Percentiles rank a stretch among this genome's conserved stretches.
Conservation (phyloP, 306 rosid genomes). For the Begonia peltatifolia region DNA sequence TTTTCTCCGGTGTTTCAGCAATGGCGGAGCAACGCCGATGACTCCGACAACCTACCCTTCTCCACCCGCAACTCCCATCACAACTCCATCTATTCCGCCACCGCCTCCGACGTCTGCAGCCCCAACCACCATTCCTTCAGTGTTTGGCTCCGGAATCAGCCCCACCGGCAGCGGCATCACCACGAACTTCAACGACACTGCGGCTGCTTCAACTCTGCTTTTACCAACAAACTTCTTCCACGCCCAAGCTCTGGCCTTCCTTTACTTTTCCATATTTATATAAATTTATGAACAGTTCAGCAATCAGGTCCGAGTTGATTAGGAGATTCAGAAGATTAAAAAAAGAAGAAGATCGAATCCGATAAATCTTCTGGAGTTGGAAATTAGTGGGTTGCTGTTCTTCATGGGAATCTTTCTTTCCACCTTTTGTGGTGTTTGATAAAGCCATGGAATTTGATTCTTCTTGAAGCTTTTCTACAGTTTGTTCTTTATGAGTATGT, state of each 20-base stretch:
- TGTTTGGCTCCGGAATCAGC: conserved; percentile 41
- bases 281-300: conserved; percentile 16
- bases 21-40: not conserved
- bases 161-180: conserved; percentile 34
- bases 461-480: conserved; percentile 10
- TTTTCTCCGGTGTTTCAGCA: too few species aligned
- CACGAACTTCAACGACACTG: conserved; percentile 10
- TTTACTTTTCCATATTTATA: conserved; percentile 17
- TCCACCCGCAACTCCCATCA: conserved; percentile 9
- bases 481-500: too few species aligned
- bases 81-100: conserved; percentile 1
- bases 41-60: not conserved
- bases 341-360: conserved; percentile 7
- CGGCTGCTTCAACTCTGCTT: conserved; percentile 15
- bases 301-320: conserved; percentile 8
- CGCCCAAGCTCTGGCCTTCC: conserved; percentile 13
- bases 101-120: conserved; percentile 11
- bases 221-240: conserved; percentile 5
- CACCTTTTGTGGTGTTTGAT: conserved; percentile 5
- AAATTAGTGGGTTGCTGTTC: conserved; percentile 19
- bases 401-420: conserved; percentile 1
- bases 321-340: conserved; percentile 14
- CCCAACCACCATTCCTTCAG: conserved; percentile 22
- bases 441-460: conserved; percentile 47
- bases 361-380: conserved; percentile 26